Conservation (phyloP, 2,329 filamentous ascomycete genomes). For the Geosmithia putterillii region DNA sequence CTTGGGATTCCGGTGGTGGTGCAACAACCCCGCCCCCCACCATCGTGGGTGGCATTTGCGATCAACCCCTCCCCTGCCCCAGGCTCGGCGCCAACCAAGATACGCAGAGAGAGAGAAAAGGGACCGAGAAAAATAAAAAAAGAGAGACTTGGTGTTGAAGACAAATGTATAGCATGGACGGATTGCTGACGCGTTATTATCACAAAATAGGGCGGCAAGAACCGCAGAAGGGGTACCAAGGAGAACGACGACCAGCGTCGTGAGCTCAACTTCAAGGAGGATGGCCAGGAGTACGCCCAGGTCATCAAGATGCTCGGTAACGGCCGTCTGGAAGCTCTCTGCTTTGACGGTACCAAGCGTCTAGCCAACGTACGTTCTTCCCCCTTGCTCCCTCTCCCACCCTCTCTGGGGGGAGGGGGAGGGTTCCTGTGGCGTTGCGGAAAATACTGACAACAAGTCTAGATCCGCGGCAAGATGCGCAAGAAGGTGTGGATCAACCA, state of each 20-base stretch:
- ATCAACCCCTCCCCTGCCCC: not conserved
- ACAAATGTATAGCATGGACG: too few species aligned
- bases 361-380: constrained; percentile 23
- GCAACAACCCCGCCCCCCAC: constrained; percentile 6
- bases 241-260: constrained; percentile 99
- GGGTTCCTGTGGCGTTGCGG: too few species aligned
- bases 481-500: constrained; percentile 99
- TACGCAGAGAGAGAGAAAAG: not conserved
- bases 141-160: too few species aligned
- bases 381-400: not conserved
- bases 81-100: not conserved
- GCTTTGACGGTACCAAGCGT: constrained; percentile 68
- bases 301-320: constrained; percentile 87
- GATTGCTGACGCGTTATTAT: constrained; percentile 1
- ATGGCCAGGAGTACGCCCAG: constrained; percentile 60
- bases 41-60: constrained; percentile 1
- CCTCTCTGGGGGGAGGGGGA: not conserved
- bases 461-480: constrained; percentile 78
- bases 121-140: not conserved
- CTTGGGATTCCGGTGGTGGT: not conserved
- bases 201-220: constrained; percentile 76
- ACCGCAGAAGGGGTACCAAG: constrained; percentile 96
- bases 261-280: constrained; percentile 97
- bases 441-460: constrained; percentile 7
- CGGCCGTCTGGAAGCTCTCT: constrained; percentile 81